Conservation (phyloP, 2,329 filamentous ascomycete genomes). For the Fusarium sp. region DNA sequence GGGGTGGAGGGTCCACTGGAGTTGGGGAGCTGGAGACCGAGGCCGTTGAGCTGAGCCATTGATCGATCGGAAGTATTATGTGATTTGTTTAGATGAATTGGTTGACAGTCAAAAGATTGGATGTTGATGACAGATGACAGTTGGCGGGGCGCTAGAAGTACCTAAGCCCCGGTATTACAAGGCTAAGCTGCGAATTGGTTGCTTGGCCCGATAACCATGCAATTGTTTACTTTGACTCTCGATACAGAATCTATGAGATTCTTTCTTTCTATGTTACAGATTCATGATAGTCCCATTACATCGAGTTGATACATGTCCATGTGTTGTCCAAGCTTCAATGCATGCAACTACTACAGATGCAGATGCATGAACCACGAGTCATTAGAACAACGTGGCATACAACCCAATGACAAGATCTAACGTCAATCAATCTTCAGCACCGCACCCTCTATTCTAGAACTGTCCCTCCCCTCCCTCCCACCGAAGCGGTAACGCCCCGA, state of each 20-base stretch:
- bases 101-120: background rate
- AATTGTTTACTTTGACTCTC: background rate
- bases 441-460: too few species aligned
- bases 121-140: slow-evolving; percentile 29
- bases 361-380: slow-evolving; percentile 16
- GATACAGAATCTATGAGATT: background rate
- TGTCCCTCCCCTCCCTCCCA: background rate
- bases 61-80: slow-evolving; percentile 26
- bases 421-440: background rate
- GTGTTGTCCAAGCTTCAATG: background rate
- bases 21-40: slow-evolving; percentile 42
- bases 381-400: background rate
- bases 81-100: background rate
- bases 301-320: background rate
- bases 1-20: slow-evolving; percentile 39
- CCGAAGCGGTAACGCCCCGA: slow-evolving; percentile 7
- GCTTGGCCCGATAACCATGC: background rate
- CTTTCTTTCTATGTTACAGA: background rate
- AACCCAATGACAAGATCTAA: slow-evolving; percentile 1
- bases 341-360: background rate
- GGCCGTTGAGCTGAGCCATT: slow-evolving; percentile 40
- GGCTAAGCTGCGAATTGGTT: background rate
- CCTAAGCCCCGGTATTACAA: slow-evolving; percentile 11
- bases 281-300: background rate
- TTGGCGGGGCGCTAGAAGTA: slow-evolving; percentile 12